phyloP scores from a whole-genome alignment of 2,329 filamentous ascomycete genomes.

The Dactylellina sp. region DNA sequence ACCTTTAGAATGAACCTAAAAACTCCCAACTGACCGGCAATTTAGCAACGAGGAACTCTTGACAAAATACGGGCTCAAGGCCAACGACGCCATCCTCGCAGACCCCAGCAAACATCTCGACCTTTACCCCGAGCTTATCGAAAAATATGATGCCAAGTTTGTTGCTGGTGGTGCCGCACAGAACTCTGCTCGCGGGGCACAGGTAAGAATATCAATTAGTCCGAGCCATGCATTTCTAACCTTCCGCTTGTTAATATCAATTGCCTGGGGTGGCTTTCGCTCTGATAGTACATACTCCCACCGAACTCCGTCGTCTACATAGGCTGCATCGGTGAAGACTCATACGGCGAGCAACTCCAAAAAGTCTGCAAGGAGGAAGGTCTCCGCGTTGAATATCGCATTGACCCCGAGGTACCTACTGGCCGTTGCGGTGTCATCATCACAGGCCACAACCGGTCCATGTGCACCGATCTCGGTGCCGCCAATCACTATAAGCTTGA shows the following conservation, averaged over 20 bases:
- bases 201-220: constrained; percentile 66
- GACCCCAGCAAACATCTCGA: constrained; percentile 79
- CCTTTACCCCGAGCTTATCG: constrained; percentile 92
- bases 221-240: constrained; percentile 12
- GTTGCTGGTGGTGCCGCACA: constrained; percentile 96
- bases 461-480: constrained; percentile 94
- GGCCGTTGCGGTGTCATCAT: constrained; percentile 97
- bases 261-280: too few species aligned
- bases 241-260: too few species aligned
- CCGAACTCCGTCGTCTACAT: constrained; percentile 91
- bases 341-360: constrained; percentile 88
- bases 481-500: constrained; percentile 97
- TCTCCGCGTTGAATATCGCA: constrained; percentile 92
- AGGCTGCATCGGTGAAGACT: constrained; percentile 93
- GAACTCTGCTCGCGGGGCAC: constrained; percentile 94
- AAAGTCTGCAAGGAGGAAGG: constrained; percentile 84
- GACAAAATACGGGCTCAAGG: constrained; percentile 91
- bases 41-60: constrained; percentile 84
- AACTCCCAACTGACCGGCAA: constrained; percentile 54
- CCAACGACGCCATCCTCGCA: constrained; percentile 96
- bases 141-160: constrained; percentile 91
- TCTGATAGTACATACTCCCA: constrained; percentile 81
- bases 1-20: background rate
- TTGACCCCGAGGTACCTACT: constrained; percentile 84
- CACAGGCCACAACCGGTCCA: constrained; percentile 92